Evolutionary conservation across 345 rosid genomes (phyloP), one percentile per base, ranked within the genome.

Genomic region (Microcos paniculata): DNA sequence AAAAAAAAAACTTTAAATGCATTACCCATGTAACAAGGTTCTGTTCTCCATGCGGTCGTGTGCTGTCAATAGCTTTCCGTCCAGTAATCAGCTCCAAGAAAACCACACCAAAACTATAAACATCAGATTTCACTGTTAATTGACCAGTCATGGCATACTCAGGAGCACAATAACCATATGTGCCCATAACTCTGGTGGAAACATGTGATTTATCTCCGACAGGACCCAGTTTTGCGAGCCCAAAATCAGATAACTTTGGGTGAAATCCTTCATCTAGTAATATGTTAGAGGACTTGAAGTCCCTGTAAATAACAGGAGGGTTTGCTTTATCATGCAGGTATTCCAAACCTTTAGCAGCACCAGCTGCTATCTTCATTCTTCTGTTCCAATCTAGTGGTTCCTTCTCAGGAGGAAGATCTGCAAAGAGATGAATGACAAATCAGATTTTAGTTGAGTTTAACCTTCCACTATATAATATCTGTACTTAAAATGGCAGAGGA

Each of bases 111-210:
- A 96, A 96, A 80, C 99, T 93, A 71, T 96, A 96, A 13, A 93
- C 98, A 53, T 96, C 98, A 65, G 98, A 96, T 79, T 96, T 96
- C 33, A 93, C 97, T 0, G 99, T 96, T 74, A 96, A 84, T 61
- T 96, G 99, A 48, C 99, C 99, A 4, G 99, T 96, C 99, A 96
- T 96, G 81, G 99, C 98, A 61, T 96, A 96, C 80, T 96, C 98
- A 1, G 98, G 99, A 80, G 99, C 99, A 86, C 99, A 96, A 68
- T 96, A 94, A 40, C 99, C 99, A 69, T 96, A 96, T 30, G 99
- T 96, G 26, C 98, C 99, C 99, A 94, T 96, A 55, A 96, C 99
- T 82, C 99, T 88, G 68, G 99, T 96, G 74, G 99, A 96, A 79
- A 96, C 98, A 77, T 93, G 99, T 8, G 99, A 96, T 74, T 96